Evolutionary conservation across 2,329 filamentous ascomycete species (phyloP), one percentile per base, ranked within the genome.

Genomic region (Penicillium sclerotigenum): DNA sequence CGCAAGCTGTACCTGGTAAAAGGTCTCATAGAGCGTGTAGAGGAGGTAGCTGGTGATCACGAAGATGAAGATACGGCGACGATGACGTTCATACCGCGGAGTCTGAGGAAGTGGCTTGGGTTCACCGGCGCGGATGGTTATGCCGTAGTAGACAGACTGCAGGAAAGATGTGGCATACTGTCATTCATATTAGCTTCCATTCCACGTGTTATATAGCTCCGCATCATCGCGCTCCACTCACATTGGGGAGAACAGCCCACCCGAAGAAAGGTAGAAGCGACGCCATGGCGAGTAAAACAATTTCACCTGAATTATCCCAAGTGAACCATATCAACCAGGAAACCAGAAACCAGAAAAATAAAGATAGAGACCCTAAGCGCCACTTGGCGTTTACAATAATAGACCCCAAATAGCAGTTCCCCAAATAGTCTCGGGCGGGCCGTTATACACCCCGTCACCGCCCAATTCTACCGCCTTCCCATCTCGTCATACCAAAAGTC

Each of bases 1-100:
- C 1, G 81, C 78, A 42, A 81, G 78, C 60, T 85, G 87, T 28
- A 96, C 81, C 60, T 90, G 86, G 77, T 89, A 86, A 80, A 96
- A 90, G 67, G 91, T 88, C 77, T 97, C 93, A 77, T 92, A 94
- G 67, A 97, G 85, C 45, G 91, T 96, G 80, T 96, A 97, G 62
- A 88, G 76, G 36, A 97, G 89, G 77, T 97, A 99, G 58, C 84
- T 77, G 47, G 87, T 80, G 48, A 97, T 87, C 67, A 97, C 90
- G 64, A 87, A 79, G 69, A 93, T 87, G 72, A 94, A 87, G 71
- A 97, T 93, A 65, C 86, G 84, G 56, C 89, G 88, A 58, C 91
- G 87, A 77, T 97, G 90, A 55, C 82, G 81, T 60, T 82, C 80
- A 72, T 84, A 90, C 62, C 86, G 86, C 2, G 85, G 81, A 80